phyloP scores from a whole-genome alignment of 78 protist genomes.

The Ministeria vibrans region DNA sequence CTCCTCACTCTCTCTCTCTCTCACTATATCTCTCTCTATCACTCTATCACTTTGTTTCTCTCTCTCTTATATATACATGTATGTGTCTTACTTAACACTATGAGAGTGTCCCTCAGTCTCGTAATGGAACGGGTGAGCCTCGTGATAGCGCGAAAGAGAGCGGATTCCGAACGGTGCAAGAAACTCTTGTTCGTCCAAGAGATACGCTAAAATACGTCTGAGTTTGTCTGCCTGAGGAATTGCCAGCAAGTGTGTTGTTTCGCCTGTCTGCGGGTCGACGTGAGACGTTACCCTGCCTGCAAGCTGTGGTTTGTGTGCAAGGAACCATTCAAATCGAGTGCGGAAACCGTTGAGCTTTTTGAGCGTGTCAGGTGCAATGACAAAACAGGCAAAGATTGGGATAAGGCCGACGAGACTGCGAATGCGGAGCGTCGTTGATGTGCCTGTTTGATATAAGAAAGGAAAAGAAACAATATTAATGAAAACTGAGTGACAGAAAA shows the following conservation, averaged over 20 bases:
- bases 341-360: conserved; percentile 42
- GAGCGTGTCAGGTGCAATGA: conserved; percentile 18
- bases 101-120: background rate
- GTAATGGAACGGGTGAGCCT: background rate
- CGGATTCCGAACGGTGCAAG: conserved; percentile 54
- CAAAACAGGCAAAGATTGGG: conserved; percentile 43
- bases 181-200: conserved; percentile 46
- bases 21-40: no score
- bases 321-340: conserved; percentile 49
- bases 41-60: no score
- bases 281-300: background rate
- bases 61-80: no score
- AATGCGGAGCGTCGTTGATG: background rate
- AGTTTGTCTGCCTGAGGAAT: background rate
- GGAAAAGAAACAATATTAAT: no score
- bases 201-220: background rate
- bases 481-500: no score
- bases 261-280: background rate
- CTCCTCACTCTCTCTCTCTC: no score
- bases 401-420: conserved; percentile 51
- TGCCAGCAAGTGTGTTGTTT: background rate
- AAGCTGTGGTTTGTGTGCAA: conserved; percentile 9
- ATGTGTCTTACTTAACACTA: conserved; percentile 1
- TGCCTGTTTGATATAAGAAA: no score
- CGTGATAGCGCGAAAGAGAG: conserved; percentile 31